phyloP scores from a whole-genome alignment of 164 flowering plant genomes.

The Malania oleifera region DNA sequence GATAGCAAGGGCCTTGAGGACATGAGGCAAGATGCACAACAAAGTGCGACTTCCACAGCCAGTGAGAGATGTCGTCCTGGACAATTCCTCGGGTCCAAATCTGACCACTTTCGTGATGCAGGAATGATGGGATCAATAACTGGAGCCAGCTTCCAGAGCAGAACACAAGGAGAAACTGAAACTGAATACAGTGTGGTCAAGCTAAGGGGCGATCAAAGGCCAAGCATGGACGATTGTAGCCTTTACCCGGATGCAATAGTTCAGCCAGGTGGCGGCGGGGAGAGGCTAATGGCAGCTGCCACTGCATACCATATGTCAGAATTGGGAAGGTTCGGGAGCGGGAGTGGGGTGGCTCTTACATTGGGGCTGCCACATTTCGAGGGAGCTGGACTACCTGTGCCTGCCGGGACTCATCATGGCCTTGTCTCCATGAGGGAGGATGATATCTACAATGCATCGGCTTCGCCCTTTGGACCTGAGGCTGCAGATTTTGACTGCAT shows the following conservation, averaged over 20 bases:
- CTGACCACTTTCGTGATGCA: constrained; percentile 30
- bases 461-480: constrained; percentile 38
- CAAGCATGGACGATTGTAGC: constrained; percentile 27
- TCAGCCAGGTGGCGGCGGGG: constrained; percentile 33
- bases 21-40: constrained; percentile 44
- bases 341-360: constrained; percentile 72
- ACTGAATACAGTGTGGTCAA: constrained; percentile 32
- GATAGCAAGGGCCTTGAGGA: constrained; percentile 37
- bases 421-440: constrained; percentile 50
- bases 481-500: constrained; percentile 51
- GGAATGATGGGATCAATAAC: constrained; percentile 37
- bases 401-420: constrained; percentile 34
- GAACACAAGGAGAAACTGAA: constrained; percentile 22
- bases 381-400: constrained; percentile 41
- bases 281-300: constrained; percentile 53
- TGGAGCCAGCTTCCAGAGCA: constrained; percentile 22
- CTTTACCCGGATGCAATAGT: constrained; percentile 38
- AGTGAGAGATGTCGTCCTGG: constrained; percentile 32
- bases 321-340: constrained; percentile 57
- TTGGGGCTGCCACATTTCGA: constrained; percentile 79
- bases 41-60: constrained; percentile 33
- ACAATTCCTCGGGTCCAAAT: constrained; percentile 33
- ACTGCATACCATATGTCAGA: constrained; percentile 57
- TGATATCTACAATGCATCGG: constrained; percentile 42
- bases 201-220: constrained; percentile 29